These are phyloP conservation scores for Clarkia xantiana DNA, from an alignment of 345 rosid species.

Conservation along the genomic window DNA sequence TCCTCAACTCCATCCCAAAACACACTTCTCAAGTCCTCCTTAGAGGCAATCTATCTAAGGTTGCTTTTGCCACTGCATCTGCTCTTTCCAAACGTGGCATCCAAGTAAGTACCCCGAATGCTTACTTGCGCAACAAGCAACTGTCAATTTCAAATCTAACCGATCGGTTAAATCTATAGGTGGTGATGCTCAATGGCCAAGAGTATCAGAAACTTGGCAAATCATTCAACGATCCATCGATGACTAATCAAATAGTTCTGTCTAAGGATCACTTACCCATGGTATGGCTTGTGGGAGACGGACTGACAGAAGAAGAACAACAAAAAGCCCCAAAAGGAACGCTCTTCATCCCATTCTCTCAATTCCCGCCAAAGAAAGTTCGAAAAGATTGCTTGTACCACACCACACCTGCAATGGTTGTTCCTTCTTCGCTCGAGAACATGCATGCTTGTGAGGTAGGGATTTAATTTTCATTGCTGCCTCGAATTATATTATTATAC, in stretches of 20 bases:
- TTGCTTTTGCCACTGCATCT: slow-evolving; percentile 6
- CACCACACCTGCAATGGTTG: slow-evolving; percentile 35
- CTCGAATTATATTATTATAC: too few species aligned
- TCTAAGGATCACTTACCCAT: slow-evolving; percentile 16
- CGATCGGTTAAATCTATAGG: background rate
- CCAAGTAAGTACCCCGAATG: background rate
- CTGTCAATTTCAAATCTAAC: background rate
- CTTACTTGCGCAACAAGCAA: background rate
- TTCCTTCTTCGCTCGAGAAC: slow-evolving; percentile 37
- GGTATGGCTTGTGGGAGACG: slow-evolving; percentile 66
- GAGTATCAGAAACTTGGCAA: slow-evolving; percentile 27
- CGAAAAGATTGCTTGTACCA: slow-evolving; percentile 49
- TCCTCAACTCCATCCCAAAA: slow-evolving; percentile 10
- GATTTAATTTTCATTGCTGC: too few species aligned
- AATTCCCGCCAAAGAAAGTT: slow-evolving; percentile 32
- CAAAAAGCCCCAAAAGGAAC: slow-evolving; percentile 34
- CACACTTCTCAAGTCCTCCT: slow-evolving; percentile 8
- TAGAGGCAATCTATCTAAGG: slow-evolving; percentile 9
- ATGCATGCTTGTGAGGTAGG: slow-evolving; percentile 56
- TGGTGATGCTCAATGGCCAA: slow-evolving; percentile 9
- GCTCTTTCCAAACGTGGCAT: slow-evolving; percentile 6
- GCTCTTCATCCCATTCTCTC: slow-evolving; percentile 32
- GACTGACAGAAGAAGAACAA: slow-evolving; percentile 29
- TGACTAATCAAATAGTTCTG: slow-evolving; percentile 19
- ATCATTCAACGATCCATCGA: slow-evolving; percentile 11